These are phyloP conservation scores for Lolium perenne DNA, from an alignment of 176 grass and related monocot genomes.

Conservation along the genomic window DNA sequence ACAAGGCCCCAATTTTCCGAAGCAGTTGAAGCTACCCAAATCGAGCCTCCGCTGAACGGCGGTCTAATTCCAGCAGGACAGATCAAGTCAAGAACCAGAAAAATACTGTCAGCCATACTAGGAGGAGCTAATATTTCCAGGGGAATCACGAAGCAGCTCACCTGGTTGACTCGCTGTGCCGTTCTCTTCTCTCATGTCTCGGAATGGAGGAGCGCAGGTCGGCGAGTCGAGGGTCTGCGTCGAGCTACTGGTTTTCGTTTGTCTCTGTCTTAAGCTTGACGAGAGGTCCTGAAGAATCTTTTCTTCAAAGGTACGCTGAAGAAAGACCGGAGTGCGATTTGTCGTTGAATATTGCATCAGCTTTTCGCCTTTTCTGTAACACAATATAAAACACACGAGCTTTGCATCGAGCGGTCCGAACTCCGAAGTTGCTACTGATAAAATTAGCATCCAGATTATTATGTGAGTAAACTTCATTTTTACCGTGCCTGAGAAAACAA, in stretches of 20 bases:
- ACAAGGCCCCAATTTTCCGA: neutral
- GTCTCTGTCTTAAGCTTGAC: neutral
- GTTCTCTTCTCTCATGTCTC: conserved; percentile 18
- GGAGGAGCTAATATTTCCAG: conserved; percentile 1
- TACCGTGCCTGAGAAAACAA: too few species aligned
- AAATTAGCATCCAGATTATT: too few species aligned
- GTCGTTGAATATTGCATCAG: neutral
- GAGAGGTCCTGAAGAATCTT: neutral
- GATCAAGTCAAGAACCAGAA: conserved; percentile 18
- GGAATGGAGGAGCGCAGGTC: conserved; percentile 19
- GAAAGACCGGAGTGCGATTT: conserved; percentile 1
- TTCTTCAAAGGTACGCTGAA: conserved; percentile 39
- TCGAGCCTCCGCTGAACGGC: neutral
- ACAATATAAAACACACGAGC: too few species aligned
- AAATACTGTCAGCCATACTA: neutral
- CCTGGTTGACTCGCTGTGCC: conserved; percentile 31
- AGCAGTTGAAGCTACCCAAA: neutral
- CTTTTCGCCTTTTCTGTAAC: neutral
- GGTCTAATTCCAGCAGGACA: neutral
- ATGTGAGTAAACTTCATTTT: too few species aligned
- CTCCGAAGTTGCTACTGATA: too few species aligned
- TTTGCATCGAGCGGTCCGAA: too few species aligned
- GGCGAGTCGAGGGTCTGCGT: conserved; percentile 3
- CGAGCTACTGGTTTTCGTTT: neutral
- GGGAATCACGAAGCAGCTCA: conserved; percentile 36